phyloP scores from a whole-genome alignment of 768 basidiomycete species.

The Mycena galericulata region DNA sequence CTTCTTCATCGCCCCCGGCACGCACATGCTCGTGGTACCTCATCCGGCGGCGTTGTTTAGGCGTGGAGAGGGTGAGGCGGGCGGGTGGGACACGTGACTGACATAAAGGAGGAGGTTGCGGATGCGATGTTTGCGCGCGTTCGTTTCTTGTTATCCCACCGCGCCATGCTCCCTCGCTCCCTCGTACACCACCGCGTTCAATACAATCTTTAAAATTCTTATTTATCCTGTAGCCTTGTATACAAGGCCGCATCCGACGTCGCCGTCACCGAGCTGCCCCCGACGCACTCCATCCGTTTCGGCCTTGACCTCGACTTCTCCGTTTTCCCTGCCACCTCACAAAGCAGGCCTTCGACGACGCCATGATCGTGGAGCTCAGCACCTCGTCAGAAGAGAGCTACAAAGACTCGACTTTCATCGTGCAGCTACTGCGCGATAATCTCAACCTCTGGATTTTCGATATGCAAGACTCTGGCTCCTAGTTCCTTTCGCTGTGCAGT shows the following conservation, averaged over 20 bases:
- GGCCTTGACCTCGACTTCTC: conserved; percentile 99
- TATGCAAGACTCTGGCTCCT: conserved; percentile 92
- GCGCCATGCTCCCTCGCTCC: too few relatives aligned
- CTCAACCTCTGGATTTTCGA: conserved; percentile 98
- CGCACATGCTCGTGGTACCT: too few relatives aligned
- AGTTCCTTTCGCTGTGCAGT: not conserved
- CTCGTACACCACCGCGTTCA: too few relatives aligned
- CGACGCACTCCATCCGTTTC: conserved; percentile 78
- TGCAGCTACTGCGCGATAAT: conserved; percentile 98
- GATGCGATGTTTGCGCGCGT: too few relatives aligned
- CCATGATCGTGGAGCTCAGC: conserved; percentile 98
- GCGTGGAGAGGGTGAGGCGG: too few relatives aligned
- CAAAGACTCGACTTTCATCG: conserved; percentile 98
- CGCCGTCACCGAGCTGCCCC: conserved; percentile 80
- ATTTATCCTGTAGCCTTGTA: too few relatives aligned
- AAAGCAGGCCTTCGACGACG: conserved; percentile 99
- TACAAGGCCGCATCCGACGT: conserved; percentile 99
- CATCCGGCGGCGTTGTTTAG: too few relatives aligned
- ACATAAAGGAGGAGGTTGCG: too few relatives aligned
- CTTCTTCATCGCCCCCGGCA: too few relatives aligned
- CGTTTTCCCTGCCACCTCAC: conserved; percentile 98
- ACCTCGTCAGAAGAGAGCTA: conserved; percentile 98
- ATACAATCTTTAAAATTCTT: too few relatives aligned
- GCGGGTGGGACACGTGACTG: too few relatives aligned
- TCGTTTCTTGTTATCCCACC: too few relatives aligned